Conservation (phyloP, 768 basidiomycete species). For the Podaxis rugospora region DNA sequence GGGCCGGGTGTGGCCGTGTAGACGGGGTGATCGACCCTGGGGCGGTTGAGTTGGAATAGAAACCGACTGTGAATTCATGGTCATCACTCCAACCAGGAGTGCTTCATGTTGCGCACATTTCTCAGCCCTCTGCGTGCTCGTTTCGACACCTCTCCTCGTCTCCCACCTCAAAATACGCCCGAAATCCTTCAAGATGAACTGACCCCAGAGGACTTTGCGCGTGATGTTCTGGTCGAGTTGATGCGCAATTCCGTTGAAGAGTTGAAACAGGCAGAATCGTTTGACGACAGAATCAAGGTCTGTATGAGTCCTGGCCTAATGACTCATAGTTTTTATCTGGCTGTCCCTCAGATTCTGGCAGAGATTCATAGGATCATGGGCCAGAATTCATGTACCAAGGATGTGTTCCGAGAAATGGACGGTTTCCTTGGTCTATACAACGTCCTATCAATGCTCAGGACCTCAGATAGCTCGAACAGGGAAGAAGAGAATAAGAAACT, state of each 20-base stretch:
- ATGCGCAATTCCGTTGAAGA: conserved; percentile 70
- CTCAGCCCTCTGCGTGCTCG: conserved; percentile 55
- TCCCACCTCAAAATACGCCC: conserved; percentile 19
- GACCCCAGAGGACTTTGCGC: conserved; percentile 66
- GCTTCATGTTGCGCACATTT: conserved; percentile 51
- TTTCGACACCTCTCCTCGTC: conserved; percentile 42
- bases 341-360: conserved; percentile 42
- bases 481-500: conserved; percentile 33
- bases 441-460: conserved; percentile 57
- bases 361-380: conserved; percentile 68
- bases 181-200: conserved; percentile 37
- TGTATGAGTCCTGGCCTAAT: conserved; percentile 13
- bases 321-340: not conserved
- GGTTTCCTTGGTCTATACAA: conserved; percentile 76
- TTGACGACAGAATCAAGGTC: conserved; percentile 45
- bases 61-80: not conserved
- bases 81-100: conserved; percentile 2
- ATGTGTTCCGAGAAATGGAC: conserved; percentile 77
- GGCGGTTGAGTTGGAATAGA: not conserved
- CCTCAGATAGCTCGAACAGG: conserved; percentile 23
- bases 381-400: conserved; percentile 62
- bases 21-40: not conserved
- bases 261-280: conserved; percentile 52
- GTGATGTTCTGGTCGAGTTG: conserved; percentile 66
- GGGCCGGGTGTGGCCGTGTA: not conserved